Evolutionary conservation across 139 green algal species (phyloP).

Genomic region (Coccomyxa sp.): DNA sequence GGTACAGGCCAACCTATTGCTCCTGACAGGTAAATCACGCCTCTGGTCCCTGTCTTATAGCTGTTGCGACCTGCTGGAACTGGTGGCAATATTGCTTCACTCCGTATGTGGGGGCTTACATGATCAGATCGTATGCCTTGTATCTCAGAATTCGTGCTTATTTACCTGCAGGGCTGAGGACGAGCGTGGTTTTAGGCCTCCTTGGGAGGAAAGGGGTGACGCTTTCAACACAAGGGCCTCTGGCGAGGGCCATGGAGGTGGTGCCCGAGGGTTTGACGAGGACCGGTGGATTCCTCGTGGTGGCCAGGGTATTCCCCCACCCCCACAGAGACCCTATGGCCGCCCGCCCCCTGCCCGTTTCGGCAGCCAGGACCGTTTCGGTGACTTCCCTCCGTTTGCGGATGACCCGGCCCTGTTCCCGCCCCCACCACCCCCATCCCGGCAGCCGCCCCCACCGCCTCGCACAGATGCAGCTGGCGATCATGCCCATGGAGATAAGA

Average conservation of each 20-base stretch:
- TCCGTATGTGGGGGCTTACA: background rate
- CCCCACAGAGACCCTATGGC: background rate
- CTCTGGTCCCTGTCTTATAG: background rate
- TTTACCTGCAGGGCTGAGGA: background rate
- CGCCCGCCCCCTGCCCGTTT: background rate
- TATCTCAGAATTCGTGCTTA: background rate
- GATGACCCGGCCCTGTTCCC: slow-evolving; percentile 32
- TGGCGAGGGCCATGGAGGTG: no score
- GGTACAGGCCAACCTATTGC: background rate
- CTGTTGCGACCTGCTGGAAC: background rate
- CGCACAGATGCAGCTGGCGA: background rate
- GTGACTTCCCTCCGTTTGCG: background rate
- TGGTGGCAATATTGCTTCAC: no score
- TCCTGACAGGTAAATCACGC: background rate
- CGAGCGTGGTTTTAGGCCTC: background rate
- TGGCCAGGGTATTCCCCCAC: background rate
- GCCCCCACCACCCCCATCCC: slow-evolving; percentile 28
- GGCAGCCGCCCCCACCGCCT: background rate
- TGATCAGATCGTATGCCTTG: background rate
- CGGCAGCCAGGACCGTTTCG: background rate
- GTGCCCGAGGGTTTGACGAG: no score
- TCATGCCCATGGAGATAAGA: background rate
- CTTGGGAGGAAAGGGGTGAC: background rate
- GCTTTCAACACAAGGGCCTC: background rate
- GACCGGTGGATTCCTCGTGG: no score